These are phyloP conservation scores for Psilocybe azurescens DNA, from an alignment of 768 basidiomycete species.

Conservation along the genomic window DNA sequence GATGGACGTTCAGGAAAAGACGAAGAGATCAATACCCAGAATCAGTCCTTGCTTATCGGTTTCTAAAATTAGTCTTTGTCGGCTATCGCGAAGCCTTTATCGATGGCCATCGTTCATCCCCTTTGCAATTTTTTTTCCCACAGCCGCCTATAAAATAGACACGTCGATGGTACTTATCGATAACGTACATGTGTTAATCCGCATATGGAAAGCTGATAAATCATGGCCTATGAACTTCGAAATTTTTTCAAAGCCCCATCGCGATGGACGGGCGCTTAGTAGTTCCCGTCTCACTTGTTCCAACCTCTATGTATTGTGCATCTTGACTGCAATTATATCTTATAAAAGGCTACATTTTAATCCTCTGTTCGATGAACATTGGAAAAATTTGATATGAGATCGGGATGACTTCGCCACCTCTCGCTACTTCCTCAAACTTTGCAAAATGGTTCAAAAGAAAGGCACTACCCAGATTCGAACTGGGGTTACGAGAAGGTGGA, in stretches of 20 bases:
- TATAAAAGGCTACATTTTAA: too few relatives aligned
- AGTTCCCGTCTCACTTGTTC: not conserved
- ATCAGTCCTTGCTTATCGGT: slow-evolving; percentile 5
- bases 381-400: too few relatives aligned
- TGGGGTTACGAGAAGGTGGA: not conserved
- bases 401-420: not conserved
- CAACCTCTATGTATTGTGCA: not conserved
- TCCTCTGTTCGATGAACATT: too few relatives aligned
- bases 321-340: too few relatives aligned
- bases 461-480: not conserved
- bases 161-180: slow-evolving; percentile 1
- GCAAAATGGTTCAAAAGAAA: not conserved
- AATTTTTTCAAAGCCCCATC: too few relatives aligned
- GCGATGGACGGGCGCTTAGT: not conserved
- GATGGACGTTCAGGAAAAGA: slow-evolving; percentile 1
- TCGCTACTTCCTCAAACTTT: not conserved
- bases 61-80: not conserved
- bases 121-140: not conserved
- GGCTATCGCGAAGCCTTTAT: not conserved
- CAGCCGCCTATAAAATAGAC: too few relatives aligned
- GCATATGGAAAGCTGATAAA: too few relatives aligned
- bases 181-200: slow-evolving; percentile 2
- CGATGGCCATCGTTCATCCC: slow-evolving; percentile 7
- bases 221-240: too few relatives aligned
- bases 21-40: not conserved